These are phyloP conservation scores for Elsinoe fawcettii DNA, from an alignment of 2,329 filamentous ascomycete genomes.

Conservation along the genomic window DNA sequence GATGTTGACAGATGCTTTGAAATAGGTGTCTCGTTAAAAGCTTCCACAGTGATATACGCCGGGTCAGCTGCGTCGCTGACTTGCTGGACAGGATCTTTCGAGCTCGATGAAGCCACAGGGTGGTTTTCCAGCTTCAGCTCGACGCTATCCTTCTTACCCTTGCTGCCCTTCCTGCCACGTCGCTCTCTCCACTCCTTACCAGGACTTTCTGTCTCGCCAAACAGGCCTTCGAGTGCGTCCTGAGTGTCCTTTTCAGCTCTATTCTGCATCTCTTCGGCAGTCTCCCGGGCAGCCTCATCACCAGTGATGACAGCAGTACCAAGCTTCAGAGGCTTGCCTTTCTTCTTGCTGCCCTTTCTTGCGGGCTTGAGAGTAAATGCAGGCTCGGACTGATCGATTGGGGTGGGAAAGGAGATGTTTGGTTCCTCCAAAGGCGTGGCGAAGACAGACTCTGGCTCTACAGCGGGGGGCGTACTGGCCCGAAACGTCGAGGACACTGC, in stretches of 20 bases:
- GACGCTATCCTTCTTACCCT: background rate
- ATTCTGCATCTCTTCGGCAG: conserved; percentile 22
- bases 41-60: background rate
- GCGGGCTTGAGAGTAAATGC: conserved; percentile 3
- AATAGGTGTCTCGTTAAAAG: background rate
- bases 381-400: conserved; percentile 7
- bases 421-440: conserved; percentile 11
- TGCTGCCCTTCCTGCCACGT: background rate
- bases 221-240: conserved; percentile 26
- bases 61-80: background rate
- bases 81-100: background rate
- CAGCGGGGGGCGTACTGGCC: background rate
- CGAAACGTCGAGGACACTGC: background rate
- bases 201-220: conserved; percentile 15
- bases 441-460: background rate
- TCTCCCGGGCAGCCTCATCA: conserved; percentile 19
- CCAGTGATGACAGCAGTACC: conserved; percentile 20
- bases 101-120: background rate
- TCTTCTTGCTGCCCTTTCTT: conserved; percentile 31
- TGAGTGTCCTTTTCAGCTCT: conserved; percentile 24
- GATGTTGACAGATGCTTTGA: background rate
- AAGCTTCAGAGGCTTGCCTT: conserved; percentile 22
- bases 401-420: background rate
- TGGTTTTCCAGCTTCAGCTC: background rate
- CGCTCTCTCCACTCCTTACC: background rate